Conservation (phyloP, 163 green algal species). For the Botryococcus braunii region DNA sequence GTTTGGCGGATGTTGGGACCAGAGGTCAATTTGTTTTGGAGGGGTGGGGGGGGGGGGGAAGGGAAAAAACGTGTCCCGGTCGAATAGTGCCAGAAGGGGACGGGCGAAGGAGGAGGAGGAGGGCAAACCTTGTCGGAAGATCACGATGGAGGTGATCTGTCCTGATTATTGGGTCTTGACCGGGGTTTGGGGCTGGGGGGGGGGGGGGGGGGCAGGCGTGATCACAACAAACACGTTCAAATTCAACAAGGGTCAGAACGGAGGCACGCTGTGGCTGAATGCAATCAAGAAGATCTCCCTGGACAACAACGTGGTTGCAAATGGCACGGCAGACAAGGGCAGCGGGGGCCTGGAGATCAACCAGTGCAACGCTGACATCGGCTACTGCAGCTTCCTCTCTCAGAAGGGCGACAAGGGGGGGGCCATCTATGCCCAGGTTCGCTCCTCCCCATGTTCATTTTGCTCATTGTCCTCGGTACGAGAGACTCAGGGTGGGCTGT, state of each 20-base stretch:
- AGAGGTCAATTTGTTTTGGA: too few species aligned
- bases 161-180: too few species aligned
- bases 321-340: conserved; percentile 10
- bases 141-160: too few species aligned
- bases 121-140: too few species aligned
- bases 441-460: too few species aligned
- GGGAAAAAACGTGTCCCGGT: not conserved
- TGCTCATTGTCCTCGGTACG: too few species aligned
- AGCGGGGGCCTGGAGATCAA: conserved; percentile 17
- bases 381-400: conserved; percentile 6
- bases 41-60: too few species aligned
- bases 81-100: not conserved
- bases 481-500: too few species aligned
- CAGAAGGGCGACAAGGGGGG: conserved; percentile 8
- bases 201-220: too few species aligned
- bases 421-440: conserved; percentile 10
- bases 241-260: conserved; percentile 12
- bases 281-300: not conserved
- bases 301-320: conserved; percentile 6
- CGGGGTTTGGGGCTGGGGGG: too few species aligned
- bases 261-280: conserved; percentile 10
- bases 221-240: conserved; percentile 6
- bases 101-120: not conserved
- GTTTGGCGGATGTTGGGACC: too few species aligned
- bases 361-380: conserved; percentile 9